Conservation (phyloP, 2,329 filamentous ascomycete genomes). For the Fusarium buharicum region DNA sequence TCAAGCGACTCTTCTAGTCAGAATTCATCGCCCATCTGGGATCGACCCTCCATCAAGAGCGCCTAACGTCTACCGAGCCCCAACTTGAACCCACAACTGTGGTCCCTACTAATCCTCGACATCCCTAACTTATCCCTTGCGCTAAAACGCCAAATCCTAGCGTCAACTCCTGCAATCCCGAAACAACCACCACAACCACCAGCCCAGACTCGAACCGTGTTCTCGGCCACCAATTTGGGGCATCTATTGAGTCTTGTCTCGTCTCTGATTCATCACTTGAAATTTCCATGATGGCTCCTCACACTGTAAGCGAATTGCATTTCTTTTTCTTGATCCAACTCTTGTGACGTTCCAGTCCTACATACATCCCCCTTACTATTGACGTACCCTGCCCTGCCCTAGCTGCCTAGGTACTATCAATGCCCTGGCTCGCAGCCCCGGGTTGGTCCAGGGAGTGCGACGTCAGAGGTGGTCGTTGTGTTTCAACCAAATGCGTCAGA, state of each 20-base stretch:
- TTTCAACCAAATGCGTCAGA: constrained; percentile 51
- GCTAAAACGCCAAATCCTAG: constrained; percentile 22
- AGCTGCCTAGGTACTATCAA: too few species aligned
- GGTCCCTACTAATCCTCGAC: constrained; percentile 10
- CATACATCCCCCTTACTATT: too few species aligned
- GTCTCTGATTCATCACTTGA: not conserved
- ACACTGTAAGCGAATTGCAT: too few species aligned
- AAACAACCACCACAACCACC: constrained; percentile 17
- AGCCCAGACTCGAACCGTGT: not conserved
- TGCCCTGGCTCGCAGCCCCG: constrained; percentile 25
- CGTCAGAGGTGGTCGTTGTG: constrained; percentile 53
- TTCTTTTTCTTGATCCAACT: too few species aligned
- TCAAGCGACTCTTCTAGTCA: not conserved
- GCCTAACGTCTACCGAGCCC: not conserved
- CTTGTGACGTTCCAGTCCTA: too few species aligned
- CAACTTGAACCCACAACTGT: not conserved
- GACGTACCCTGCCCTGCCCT: too few species aligned
- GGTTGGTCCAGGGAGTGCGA: constrained; percentile 43
- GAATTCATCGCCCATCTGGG: not conserved
- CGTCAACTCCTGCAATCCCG: constrained; percentile 12
- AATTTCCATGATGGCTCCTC: too few species aligned
- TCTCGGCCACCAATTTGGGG: constrained; percentile 1
- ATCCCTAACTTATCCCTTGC: constrained; percentile 19
- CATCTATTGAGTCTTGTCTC: too few species aligned
- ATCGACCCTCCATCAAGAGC: constrained; percentile 3